Percentiles rank a stretch among this genome's conserved stretches.
Conservation (phyloP, 129 eudicot species). For the Ambrosia artemisiifolia region DNA sequence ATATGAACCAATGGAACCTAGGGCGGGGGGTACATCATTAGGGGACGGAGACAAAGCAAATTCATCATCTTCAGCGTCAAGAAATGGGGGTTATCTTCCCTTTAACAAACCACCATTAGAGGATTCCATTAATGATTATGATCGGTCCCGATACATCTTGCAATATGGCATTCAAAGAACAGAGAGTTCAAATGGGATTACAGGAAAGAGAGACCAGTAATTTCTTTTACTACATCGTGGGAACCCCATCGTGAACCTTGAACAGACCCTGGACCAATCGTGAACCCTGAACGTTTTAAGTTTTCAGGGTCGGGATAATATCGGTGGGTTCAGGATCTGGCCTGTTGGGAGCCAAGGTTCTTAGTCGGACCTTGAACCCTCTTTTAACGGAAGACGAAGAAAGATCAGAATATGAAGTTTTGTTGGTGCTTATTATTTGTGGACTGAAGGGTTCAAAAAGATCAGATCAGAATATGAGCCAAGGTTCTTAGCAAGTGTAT, state of each 20-base stretch:
- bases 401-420: not conserved
- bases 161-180: slow-evolving; percentile 51
- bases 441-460: too few relatives aligned
- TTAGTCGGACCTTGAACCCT: not conserved
- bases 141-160: slow-evolving; percentile 53
- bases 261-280: not conserved
- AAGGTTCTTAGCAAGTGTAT: too few relatives aligned
- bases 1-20: slow-evolving; percentile 52
- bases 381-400: not conserved
- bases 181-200: slow-evolving; percentile 36
- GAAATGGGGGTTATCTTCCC: slow-evolving; percentile 52
- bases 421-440: too few relatives aligned
- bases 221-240: slow-evolving; percentile 10
- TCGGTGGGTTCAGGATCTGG: not conserved
- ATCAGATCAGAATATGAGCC: not conserved
- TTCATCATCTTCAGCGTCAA: slow-evolving; percentile 21
- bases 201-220: slow-evolving; percentile 47
- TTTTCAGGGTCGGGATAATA: not conserved
- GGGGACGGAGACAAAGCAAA: slow-evolving; percentile 64
- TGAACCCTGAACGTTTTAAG: not conserved
- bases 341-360: not conserved
- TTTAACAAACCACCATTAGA: slow-evolving; percentile 36
- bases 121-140: slow-evolving; percentile 40
- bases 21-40: slow-evolving; percentile 49
- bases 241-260: not conserved